These are phyloP conservation scores for Flaveria ramosissima DNA, from an alignment of 129 eudicot species.

Conservation along the genomic window DNA sequence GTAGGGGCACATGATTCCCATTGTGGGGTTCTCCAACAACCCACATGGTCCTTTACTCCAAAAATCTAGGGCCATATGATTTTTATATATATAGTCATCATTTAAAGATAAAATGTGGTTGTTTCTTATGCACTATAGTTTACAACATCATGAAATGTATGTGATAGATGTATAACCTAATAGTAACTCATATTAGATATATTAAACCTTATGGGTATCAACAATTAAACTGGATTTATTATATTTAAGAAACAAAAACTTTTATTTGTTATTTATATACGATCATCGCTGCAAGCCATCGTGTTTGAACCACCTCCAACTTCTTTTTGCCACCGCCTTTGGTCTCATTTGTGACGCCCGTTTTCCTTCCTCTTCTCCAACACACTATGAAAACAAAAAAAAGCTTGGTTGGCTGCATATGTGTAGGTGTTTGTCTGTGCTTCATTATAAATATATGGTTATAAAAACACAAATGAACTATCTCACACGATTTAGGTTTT, in stretches of 20 bases:
- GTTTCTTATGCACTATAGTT: not conserved
- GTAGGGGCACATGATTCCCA: conserved; percentile 40
- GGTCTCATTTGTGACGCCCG: not conserved
- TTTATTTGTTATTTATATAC: not conserved
- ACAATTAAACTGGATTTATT: not conserved
- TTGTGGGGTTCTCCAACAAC: conserved; percentile 41
- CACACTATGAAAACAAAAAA: not conserved
- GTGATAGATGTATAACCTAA: too few relatives aligned
- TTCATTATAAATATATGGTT: not conserved
- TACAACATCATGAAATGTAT: not conserved
- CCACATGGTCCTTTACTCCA: conserved; percentile 32
- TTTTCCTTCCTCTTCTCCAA: not conserved
- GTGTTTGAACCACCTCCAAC: not conserved
- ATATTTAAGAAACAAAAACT: not conserved
- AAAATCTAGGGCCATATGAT: conserved; percentile 20
- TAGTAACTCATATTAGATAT: not conserved
- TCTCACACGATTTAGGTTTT: not conserved
- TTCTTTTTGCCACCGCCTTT: not conserved
- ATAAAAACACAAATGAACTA: not conserved
- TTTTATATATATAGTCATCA: not conserved
- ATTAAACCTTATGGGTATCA: not conserved
- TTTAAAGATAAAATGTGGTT: not conserved
- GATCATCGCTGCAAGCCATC: not conserved
- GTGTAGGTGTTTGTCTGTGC: not conserved
- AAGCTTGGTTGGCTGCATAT: not conserved